These are phyloP conservation scores for Zygoascus flipseniorum DNA, from an alignment of 805 yeast species.

Conservation along the genomic window DNA sequence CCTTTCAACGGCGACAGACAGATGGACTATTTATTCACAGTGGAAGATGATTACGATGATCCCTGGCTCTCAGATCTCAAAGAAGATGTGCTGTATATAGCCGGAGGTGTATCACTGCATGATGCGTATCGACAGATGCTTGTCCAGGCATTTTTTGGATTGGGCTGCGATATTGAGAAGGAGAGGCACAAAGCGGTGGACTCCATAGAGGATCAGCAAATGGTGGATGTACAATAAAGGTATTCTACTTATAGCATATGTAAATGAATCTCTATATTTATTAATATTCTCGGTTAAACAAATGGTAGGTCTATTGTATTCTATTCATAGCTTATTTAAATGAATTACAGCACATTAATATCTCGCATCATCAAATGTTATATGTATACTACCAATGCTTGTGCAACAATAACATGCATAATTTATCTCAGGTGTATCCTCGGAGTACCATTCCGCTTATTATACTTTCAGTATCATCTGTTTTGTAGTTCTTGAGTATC, in stretches of 20 bases:
- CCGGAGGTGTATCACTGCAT: conserved; percentile 76
- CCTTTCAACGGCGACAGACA: conserved; percentile 91
- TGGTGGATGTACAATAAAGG: not conserved
- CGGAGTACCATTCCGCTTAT: conserved; percentile 16
- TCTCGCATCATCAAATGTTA: no score
- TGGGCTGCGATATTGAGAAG: conserved; percentile 68
- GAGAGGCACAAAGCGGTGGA: conserved; percentile 29
- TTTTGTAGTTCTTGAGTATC: conserved; percentile 13
- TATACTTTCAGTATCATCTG: conserved; percentile 9
- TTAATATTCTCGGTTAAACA: not conserved
- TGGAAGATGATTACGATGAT: conserved; percentile 47
- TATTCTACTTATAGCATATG: not conserved
- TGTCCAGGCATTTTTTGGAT: conserved; percentile 83
- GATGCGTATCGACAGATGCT: conserved; percentile 66
- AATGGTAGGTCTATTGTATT: not conserved
- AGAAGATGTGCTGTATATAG: conserved; percentile 58
- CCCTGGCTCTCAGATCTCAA: conserved; percentile 49
- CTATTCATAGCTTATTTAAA: not conserved
- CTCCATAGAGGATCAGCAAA: not conserved
- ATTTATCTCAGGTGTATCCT: conserved; percentile 12
- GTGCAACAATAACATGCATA: no score
- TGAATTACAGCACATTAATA: no score
- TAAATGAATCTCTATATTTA: not conserved
- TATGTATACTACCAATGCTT: no score
- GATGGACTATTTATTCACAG: conserved; percentile 40